Conservation (phyloP, 352 stramenopile species). For the Pythium biforme region DNA sequence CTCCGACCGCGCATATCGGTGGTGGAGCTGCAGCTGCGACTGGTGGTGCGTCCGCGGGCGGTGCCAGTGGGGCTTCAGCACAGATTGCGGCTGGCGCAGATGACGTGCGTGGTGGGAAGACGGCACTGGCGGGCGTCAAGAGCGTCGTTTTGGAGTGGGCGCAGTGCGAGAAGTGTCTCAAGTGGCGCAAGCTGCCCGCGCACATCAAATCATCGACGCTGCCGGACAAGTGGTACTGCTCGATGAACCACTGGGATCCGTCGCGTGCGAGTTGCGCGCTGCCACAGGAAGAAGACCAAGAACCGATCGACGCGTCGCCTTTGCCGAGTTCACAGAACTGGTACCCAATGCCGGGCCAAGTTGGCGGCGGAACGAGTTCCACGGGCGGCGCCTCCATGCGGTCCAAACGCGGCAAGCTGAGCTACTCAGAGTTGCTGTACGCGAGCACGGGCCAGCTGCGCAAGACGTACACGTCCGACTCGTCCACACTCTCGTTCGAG, state of each 20-base stretch:
- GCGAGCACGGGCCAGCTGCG: slow-evolving; percentile 74
- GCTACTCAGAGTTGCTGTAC: slow-evolving; percentile 81
- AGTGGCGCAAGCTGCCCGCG: slow-evolving; percentile 94
- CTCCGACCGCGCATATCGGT: slow-evolving; percentile 14
- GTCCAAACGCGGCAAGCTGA: slow-evolving; percentile 67
- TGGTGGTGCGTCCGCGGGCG: background rate
- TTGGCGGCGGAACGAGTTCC: slow-evolving; percentile 22
- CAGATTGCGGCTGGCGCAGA: slow-evolving; percentile 1
- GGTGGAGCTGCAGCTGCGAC: background rate
- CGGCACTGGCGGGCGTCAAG: slow-evolving; percentile 37
- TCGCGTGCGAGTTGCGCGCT: slow-evolving; percentile 68
- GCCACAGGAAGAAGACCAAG: slow-evolving; percentile 75
- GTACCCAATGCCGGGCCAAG: slow-evolving; percentile 54
- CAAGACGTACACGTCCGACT: slow-evolving; percentile 81
- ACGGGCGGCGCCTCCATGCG: slow-evolving; percentile 10
- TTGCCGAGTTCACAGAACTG: slow-evolving; percentile 55
- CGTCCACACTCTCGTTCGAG: slow-evolving; percentile 76
- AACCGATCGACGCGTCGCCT: slow-evolving; percentile 49
- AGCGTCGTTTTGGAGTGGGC: slow-evolving; percentile 92
- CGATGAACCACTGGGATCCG: slow-evolving; percentile 94
- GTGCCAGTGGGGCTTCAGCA: background rate
- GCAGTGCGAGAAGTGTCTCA: slow-evolving; percentile 95
- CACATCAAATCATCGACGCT: slow-evolving; percentile 91
- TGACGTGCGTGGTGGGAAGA: slow-evolving; percentile 3
- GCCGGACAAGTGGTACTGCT: slow-evolving; percentile 96